Evolutionary conservation across 2,329 filamentous ascomycete species (phyloP), one percentile per base, ranked within the genome.

Genomic region (Cytospora mali): DNA sequence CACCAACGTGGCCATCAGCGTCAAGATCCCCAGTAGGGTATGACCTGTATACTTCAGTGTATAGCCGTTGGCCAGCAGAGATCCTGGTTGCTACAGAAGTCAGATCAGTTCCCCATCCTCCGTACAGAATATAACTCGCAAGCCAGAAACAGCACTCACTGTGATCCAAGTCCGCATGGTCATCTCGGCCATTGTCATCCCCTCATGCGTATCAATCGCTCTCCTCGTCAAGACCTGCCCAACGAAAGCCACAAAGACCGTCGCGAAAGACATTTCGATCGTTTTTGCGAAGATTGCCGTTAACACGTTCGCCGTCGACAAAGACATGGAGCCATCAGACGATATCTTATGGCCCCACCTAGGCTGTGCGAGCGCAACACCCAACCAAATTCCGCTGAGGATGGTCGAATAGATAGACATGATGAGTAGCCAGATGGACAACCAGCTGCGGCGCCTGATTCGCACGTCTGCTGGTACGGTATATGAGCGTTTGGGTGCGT

Each of bases 251-350:
- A 93, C 88, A 64, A 92, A 90, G 0, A 91, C 87, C 0, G 90
- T 92, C 4, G 92, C 89, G 69, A 93, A 94, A 0, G 88, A 87
- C 66, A 93, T 71, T 74, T 94, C 91, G 54, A 93, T 91, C 0
- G 88, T 84, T 74, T 93, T 94, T 9, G 91, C 89, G 39, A 92
- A 77, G 2, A 92, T 74, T 0, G 89, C 84, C n/a, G 85, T 87
- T 0, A 93, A 70, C 1, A 91, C 75, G 0, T 85, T 87, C 0
- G 91, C 90, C 1, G 85, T 88, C 0, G 86, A 82, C 0, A 88
- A 86, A 0, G 78, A 77, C 18, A 93, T 69, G 14, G 81, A 76
- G 6, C 79, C 80, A 14, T 80, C 80, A 1, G 78, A 77, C 0
- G 80, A 81, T 51, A 93, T 87, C 2, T 68, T 72, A 10, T 76